These are phyloP conservation scores for Friedmanniomyces simplex DNA, from an alignment of 495 filamentous ascomycete genomes.

Conservation along the genomic window DNA sequence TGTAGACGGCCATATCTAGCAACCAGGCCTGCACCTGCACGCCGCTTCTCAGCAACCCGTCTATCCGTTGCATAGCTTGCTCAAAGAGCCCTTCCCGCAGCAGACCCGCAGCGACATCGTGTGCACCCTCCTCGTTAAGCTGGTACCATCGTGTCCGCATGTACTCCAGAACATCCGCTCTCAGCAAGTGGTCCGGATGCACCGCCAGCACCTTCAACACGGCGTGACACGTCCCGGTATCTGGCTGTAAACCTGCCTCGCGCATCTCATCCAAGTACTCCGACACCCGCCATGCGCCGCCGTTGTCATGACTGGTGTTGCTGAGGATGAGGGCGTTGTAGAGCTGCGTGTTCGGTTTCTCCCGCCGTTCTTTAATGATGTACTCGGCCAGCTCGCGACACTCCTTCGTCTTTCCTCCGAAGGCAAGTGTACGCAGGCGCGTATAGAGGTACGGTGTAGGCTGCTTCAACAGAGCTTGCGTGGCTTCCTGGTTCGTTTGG, in stretches of 20 bases:
- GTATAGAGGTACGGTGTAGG: conserved; percentile 37
- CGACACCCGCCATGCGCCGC: conserved; percentile 51
- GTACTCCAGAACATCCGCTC: conserved; percentile 56
- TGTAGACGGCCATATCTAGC: conserved; percentile 61
- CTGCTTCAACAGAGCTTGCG: conserved; percentile 3
- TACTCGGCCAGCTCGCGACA: conserved; percentile 38
- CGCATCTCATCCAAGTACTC: conserved; percentile 62
- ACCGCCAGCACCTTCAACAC: conserved; percentile 66
- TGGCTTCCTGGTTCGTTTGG: neutral
- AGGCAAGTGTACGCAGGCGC: conserved; percentile 33
- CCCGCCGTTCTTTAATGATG: conserved; percentile 50
- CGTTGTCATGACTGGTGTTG: conserved; percentile 51
- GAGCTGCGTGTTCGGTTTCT: conserved; percentile 53
- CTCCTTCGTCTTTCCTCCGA: conserved; percentile 22
- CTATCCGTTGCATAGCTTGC: conserved; percentile 62
- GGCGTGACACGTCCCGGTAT: conserved; percentile 57
- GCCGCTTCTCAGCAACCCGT: conserved; percentile 49
- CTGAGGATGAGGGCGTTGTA: conserved; percentile 65
- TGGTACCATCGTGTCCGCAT: conserved; percentile 62
- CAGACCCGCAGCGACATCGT: conserved; percentile 60
- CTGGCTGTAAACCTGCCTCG: conserved; percentile 44
- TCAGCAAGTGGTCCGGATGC: conserved; percentile 74
- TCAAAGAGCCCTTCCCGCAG: conserved; percentile 75
- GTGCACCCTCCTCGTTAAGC: conserved; percentile 52
- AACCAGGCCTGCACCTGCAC: conserved; percentile 56